Evolutionary conservation across 306 rosid genomes (phyloP).

Genomic region (Vigna mungo): DNA sequence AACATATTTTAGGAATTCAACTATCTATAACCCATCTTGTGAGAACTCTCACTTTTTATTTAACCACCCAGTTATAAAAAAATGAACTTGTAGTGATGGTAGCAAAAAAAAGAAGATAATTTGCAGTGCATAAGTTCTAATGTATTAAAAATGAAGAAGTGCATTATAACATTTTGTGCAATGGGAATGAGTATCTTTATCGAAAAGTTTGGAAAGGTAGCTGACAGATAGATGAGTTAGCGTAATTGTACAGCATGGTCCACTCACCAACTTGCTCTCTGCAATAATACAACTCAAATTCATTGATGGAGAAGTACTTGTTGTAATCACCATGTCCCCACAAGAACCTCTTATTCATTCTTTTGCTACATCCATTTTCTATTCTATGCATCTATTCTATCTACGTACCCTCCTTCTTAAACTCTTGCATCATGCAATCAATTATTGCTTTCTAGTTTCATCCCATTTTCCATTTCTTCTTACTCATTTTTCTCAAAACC

Average conservation of each 20-base stretch:
- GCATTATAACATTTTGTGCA: too few species aligned
- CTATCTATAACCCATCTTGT: too few species aligned
- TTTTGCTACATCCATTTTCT: conserved; percentile 13
- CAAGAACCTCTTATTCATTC: conserved; percentile 38
- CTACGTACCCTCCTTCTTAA: conserved; percentile 32
- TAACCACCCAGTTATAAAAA: too few species aligned
- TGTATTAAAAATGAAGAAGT: too few species aligned
- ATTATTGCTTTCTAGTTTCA: conserved; percentile 26
- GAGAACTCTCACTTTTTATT: too few species aligned
- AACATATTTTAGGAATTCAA: too few species aligned
- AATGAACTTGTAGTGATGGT: too few species aligned
- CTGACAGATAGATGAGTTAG: conserved; percentile 46
- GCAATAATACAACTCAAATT: conserved; percentile 42
- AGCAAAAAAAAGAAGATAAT: too few species aligned
- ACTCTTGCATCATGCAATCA: conserved; percentile 10
- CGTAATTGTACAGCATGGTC: conserved; percentile 37
- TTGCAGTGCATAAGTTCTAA: too few species aligned
- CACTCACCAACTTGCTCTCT: conserved; percentile 42
- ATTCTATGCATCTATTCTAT: not conserved
- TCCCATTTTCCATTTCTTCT: not conserved
- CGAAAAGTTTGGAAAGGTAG: conserved; percentile 22
- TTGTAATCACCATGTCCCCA: conserved; percentile 32
- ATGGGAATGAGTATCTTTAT: too few species aligned
- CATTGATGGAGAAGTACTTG: conserved; percentile 29
- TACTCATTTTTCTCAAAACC: not conserved